A percentile compares a stretch with the other conserved stretches of the same genome.
Evolutionary conservation across 768 basidiomycete genomes (phyloP).

Genomic region (Pleurotus salmoneostramineus): DNA sequence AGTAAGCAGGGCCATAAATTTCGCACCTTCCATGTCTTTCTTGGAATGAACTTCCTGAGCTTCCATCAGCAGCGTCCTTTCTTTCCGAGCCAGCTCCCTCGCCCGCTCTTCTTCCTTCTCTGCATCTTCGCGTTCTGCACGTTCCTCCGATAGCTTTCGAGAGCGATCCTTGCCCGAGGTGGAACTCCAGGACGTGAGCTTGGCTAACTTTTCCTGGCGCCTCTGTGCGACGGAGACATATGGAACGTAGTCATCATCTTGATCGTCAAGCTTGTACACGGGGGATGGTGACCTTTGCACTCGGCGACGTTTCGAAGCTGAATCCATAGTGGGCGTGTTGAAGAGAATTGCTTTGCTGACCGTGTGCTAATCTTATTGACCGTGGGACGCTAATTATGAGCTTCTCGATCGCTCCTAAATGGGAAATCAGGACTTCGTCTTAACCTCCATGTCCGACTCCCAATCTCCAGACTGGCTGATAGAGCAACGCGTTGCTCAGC

Average conservation of each 20-base stretch:
- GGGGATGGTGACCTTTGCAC: constrained; percentile 57
- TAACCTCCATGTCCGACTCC: constrained; percentile 11
- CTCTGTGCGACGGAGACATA: constrained; percentile 88
- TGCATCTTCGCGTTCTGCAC: constrained; percentile 69
- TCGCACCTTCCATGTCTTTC: constrained; percentile 76
- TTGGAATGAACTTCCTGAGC: constrained; percentile 91
- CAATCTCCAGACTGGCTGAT: constrained; percentile 30
- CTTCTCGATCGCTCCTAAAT: background rate
- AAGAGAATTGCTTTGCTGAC: background rate
- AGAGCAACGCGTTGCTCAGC: constrained; percentile 39
- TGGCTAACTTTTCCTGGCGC: constrained; percentile 75
- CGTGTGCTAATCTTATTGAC: background rate
- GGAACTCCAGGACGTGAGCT: constrained; percentile 60
- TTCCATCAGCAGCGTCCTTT: constrained; percentile 85
- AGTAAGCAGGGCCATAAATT: background rate
- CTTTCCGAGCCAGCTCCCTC: constrained; percentile 74
- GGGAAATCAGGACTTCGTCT: background rate
- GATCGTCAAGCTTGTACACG: constrained; percentile 57
- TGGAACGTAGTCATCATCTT: constrained; percentile 68
- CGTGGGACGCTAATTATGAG: background rate
- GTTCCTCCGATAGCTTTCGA: constrained; percentile 49
- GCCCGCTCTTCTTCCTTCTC: constrained; percentile 76
- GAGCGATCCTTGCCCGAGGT: constrained; percentile 50
- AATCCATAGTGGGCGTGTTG: constrained; percentile 20
- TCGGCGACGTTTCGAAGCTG: constrained; percentile 47